A percentile compares a stretch with the other conserved stretches of the same genome.
Conservation (phyloP, 1,284 basidiomycete genomes). For the Schizophyllum commune region DNA sequence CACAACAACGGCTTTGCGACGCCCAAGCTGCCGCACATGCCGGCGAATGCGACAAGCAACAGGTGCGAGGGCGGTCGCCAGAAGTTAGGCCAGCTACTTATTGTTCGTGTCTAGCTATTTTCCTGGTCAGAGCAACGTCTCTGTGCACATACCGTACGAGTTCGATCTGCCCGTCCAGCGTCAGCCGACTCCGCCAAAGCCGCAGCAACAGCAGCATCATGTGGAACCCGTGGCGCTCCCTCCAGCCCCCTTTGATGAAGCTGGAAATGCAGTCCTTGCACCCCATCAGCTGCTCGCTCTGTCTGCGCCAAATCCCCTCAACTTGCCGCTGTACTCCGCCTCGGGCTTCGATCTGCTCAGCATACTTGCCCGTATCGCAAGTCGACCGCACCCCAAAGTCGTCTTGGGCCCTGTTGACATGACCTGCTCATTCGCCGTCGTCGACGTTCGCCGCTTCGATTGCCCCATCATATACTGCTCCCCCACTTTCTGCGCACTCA, state of each 20-base stretch:
- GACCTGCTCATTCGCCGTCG: conserved; percentile 84
- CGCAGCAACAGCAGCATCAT: not conserved
- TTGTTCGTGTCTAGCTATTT: not conserved
- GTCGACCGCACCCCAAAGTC: conserved; percentile 70
- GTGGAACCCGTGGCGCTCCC: conserved; percentile 2
- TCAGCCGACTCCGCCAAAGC: not conserved
- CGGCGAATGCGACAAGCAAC: conserved; percentile 7
- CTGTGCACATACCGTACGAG: not conserved
- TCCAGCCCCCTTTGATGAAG: conserved; percentile 5
- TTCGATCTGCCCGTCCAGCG: not conserved
- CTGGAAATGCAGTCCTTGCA: not conserved
- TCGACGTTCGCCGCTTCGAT: conserved; percentile 76
- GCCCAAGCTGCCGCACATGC: conserved; percentile 1
- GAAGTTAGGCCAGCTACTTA: not conserved
- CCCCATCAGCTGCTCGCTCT: conserved; percentile 25
- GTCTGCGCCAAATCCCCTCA: conserved; percentile 35
- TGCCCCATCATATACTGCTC: conserved; percentile 85
- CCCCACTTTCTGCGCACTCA: conserved; percentile 72
- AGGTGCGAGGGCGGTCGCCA: not conserved
- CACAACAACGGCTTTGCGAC: conserved; percentile 33
- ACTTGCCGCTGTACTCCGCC: conserved; percentile 52
- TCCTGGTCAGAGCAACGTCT: not conserved
- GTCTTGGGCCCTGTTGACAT: conserved; percentile 87
- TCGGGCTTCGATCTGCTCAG: conserved; percentile 89
- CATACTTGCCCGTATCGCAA: conserved; percentile 72